Evolutionary conservation across 1,284 basidiomycete genomes (phyloP).

Genomic region (Leccinum fuscescens): DNA sequence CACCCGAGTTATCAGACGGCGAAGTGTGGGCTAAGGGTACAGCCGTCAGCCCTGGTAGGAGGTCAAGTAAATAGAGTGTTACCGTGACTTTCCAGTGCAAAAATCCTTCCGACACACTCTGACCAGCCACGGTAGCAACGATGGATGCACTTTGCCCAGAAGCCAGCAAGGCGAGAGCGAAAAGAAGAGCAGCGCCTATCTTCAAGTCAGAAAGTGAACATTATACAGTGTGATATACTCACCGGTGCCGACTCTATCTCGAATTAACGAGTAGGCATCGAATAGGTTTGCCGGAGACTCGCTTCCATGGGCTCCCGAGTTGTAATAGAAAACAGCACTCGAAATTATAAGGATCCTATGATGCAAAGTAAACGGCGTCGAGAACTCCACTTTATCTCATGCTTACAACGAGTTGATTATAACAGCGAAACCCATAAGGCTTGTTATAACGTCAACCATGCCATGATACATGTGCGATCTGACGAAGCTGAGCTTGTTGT

Average conservation of each 20-base stretch:
- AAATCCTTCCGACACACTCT: conserved; percentile 94
- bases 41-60: conserved; percentile 2
- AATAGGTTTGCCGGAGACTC: conserved; percentile 71
- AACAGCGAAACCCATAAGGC: conserved; percentile 79
- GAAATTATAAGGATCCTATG: conserved; percentile 70
- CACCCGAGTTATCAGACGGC: conserved; percentile 81
- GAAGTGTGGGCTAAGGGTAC: conserved; percentile 62
- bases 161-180: conserved; percentile 82
- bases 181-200: conserved; percentile 73
- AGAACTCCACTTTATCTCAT: neutral
- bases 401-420: conserved; percentile 80
- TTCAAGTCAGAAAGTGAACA: conserved; percentile 20
- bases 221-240: conserved; percentile 25
- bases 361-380: neutral
- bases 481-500: conserved; percentile 69
- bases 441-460: conserved; percentile 62
- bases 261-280: conserved; percentile 78
- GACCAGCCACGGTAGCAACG: conserved; percentile 90
- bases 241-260: conserved; percentile 65
- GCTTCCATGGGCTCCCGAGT: conserved; percentile 30
- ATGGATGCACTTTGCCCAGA: conserved; percentile 92
- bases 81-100: conserved; percentile 87
- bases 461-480: conserved; percentile 77
- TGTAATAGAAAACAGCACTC: conserved; percentile 73
- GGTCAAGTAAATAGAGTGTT: conserved; percentile 29